A percentile compares a stretch with the other conserved stretches of the same genome.
phyloP scores from a whole-genome alignment of 164 flowering plant species.

The Aristolochia californica region DNA sequence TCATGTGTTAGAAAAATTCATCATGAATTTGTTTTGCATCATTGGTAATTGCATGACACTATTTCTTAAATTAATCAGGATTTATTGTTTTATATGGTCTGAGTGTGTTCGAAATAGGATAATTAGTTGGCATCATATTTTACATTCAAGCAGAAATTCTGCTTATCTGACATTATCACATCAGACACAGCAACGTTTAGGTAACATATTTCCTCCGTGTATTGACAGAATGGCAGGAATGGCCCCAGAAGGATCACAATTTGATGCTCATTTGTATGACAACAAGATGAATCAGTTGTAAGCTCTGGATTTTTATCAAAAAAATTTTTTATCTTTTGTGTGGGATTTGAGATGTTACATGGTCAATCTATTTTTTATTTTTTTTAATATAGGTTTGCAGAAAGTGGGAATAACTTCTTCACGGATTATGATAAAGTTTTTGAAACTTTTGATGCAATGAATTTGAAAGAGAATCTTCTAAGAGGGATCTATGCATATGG shows the following conservation, averaged over 20 bases:
- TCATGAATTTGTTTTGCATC: too few species aligned
- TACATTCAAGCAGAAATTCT: too few species aligned
- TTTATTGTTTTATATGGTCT: too few species aligned
- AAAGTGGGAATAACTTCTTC: constrained; percentile 56
- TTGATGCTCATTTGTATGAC: constrained; percentile 17
- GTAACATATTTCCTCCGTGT: too few species aligned
- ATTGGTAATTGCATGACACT: too few species aligned
- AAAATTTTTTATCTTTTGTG: too few species aligned
- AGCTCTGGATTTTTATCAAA: background rate
- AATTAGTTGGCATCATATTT: too few species aligned
- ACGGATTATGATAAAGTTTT: constrained; percentile 62
- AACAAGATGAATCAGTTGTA: constrained; percentile 7
- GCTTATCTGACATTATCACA: too few species aligned
- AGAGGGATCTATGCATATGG: constrained; percentile 90
- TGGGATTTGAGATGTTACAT: background rate
- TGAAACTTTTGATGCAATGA: constrained; percentile 72
- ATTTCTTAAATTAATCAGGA: too few species aligned
- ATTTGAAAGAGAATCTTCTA: constrained; percentile 53
- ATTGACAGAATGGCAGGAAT: constrained; percentile 12
- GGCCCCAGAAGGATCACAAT: constrained; percentile 15
- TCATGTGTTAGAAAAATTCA: too few species aligned
- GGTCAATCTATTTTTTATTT: background rate
- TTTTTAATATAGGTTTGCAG: constrained; percentile 19
- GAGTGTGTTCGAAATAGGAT: too few species aligned
- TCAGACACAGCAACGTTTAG: too few species aligned